phyloP scores from a whole-genome alignment of 2,329 filamentous ascomycete genomes.

The Anthostomella pinea region DNA sequence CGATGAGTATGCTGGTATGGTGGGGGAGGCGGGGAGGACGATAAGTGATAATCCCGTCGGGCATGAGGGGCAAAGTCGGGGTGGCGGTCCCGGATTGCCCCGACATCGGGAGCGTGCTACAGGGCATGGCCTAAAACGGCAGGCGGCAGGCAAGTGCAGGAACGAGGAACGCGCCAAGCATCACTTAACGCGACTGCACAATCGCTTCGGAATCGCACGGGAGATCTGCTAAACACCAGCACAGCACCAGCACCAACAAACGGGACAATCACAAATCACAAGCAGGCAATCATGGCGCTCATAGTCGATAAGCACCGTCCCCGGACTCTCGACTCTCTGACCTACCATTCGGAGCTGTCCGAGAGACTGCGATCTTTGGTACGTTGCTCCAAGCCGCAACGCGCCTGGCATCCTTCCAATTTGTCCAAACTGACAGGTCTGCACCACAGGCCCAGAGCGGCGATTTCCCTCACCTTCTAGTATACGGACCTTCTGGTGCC shows the following conservation, averaged over 20 bases:
- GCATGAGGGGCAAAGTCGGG: no score
- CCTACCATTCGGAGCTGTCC: slow-evolving; percentile 87
- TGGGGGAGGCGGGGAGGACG: no score
- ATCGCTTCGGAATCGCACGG: no score
- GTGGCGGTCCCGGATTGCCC: no score
- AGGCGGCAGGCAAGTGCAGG: slow-evolving; percentile 14
- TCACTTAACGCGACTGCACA: slow-evolving; percentile 35
- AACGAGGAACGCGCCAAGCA: slow-evolving; percentile 23
- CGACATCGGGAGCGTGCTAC: no score
- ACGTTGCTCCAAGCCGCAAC: slow-evolving; percentile 30
- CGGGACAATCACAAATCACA: no score
- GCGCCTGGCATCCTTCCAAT: slow-evolving; percentile 4
- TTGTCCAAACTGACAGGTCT: slow-evolving; percentile 5
- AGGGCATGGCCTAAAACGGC: background rate
- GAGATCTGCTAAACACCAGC: no score
- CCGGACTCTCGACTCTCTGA: slow-evolving; percentile 71
- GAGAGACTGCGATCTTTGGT: slow-evolving; percentile 83
- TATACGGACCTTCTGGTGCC: slow-evolving; percentile 94
- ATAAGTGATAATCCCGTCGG: no score
- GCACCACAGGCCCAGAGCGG: slow-evolving; percentile 80
- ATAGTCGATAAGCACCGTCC: slow-evolving; percentile 73
- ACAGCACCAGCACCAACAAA: no score
- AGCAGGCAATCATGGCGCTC: no score
- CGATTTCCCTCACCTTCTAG: slow-evolving; percentile 95
- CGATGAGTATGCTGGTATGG: no score